These are phyloP conservation scores for Ceratobasidium theobromae DNA, from an alignment of 1,284 basidiomycete species.

Conservation along the genomic window DNA sequence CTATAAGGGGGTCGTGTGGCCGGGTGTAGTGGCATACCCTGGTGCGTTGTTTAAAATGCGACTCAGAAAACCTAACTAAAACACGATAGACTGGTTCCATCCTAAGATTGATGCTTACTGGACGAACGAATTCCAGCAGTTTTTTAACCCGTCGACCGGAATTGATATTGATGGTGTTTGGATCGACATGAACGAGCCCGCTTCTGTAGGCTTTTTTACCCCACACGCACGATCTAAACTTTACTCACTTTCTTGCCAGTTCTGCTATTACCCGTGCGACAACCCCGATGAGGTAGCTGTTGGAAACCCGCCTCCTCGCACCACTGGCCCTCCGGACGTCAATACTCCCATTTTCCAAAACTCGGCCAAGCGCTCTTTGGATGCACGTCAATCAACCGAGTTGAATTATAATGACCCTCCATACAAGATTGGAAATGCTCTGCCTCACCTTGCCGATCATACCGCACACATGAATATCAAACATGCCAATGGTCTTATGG, in stretches of 20 bases:
- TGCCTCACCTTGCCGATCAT: conserved; percentile 38
- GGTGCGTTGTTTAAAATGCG: too few species aligned
- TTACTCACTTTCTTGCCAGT: conserved; percentile 44
- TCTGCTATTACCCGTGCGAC: conserved; percentile 59
- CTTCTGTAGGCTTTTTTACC: conserved; percentile 41
- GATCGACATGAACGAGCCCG: conserved; percentile 75
- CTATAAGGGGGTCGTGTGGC: conserved; percentile 68
- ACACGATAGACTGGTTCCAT: conserved; percentile 61
- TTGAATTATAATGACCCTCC: conserved; percentile 33
- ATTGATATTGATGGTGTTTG: conserved; percentile 67
- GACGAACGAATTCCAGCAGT: conserved; percentile 60
- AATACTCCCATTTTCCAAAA: conserved; percentile 54
- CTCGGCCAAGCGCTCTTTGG: conserved; percentile 3
- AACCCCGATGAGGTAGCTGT: conserved; percentile 59
- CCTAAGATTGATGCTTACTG: conserved; percentile 57
- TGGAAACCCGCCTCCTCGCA: conserved; percentile 56
- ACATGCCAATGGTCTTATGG: conserved; percentile 62
- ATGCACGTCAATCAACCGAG: neutral
- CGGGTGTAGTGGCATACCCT: conserved; percentile 65
- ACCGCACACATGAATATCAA: conserved; percentile 50
- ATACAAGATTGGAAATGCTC: conserved; percentile 33
- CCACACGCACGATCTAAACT: conserved; percentile 41
- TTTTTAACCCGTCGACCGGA: conserved; percentile 59
- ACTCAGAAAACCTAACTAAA: too few species aligned
- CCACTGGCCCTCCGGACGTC: conserved; percentile 52